These are phyloP conservation scores for Nemania sp. DNA, from an alignment of 2,329 filamentous ascomycete species.

Conservation along the genomic window DNA sequence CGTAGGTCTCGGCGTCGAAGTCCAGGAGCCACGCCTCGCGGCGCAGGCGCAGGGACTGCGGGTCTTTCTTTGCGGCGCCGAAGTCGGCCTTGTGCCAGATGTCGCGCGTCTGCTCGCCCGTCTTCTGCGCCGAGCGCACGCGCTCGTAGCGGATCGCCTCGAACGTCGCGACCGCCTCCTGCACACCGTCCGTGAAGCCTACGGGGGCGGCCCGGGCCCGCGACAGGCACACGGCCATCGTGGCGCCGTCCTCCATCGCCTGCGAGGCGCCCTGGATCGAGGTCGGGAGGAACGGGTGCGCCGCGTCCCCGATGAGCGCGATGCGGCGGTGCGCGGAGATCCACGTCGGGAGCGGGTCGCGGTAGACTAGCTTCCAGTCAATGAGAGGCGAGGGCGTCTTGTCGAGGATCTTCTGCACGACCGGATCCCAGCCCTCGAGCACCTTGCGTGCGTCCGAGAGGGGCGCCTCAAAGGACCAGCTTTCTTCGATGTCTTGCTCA, in stretches of 20 bases:
- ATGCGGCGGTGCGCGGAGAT: constrained; percentile 47
- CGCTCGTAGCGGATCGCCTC: constrained; percentile 53
- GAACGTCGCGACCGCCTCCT: constrained; percentile 49
- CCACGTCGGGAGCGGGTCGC: constrained; percentile 48
- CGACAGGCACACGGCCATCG: constrained; percentile 49
- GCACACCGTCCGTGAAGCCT: constrained; percentile 36
- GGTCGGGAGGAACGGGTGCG: constrained; percentile 55
- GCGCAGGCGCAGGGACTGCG: constrained; percentile 49
- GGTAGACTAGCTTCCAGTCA: constrained; percentile 46
- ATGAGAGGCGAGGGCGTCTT: constrained; percentile 40
- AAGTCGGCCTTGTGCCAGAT: constrained; percentile 59
- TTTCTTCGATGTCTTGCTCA: constrained; percentile 38
- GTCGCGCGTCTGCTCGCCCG: constrained; percentile 51
- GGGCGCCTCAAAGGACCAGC: constrained; percentile 31
- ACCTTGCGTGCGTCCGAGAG: constrained; percentile 39
- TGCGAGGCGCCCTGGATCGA: constrained; percentile 53
- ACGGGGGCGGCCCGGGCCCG: constrained; percentile 34
- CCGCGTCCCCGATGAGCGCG: constrained; percentile 53
- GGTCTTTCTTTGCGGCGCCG: constrained; percentile 49
- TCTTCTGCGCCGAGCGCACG: constrained; percentile 53
- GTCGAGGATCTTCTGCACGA: constrained; percentile 49
- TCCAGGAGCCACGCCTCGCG: constrained; percentile 54
- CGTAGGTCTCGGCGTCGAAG: constrained; percentile 54
- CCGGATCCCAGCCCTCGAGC: constrained; percentile 39
- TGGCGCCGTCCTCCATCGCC: constrained; percentile 55